phyloP scores from a whole-genome alignment of 78 protist species.

The Parvularia atlantis region DNA sequence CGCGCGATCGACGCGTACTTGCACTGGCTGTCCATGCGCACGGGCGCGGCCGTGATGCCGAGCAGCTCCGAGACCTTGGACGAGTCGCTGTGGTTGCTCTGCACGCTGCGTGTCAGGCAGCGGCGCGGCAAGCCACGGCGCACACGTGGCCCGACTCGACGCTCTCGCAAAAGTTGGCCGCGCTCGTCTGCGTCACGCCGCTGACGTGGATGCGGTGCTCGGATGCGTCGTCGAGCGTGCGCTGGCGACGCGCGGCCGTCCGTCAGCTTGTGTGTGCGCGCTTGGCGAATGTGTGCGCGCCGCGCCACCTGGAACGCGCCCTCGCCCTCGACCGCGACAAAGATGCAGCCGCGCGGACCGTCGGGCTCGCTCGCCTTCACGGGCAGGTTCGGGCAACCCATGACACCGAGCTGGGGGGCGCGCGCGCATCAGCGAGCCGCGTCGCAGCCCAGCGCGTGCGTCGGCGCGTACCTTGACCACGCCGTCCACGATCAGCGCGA shows the following conservation, averaged over 20 bases:
- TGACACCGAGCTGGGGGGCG: background rate
- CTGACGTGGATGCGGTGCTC: background rate
- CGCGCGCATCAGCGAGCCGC: too few species aligned
- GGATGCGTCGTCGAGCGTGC: too few species aligned
- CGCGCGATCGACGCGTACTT: slow-evolving; percentile 3
- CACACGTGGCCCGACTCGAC: background rate
- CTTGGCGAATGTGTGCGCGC: too few species aligned
- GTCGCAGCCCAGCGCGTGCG: too few species aligned
- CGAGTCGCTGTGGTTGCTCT: background rate
- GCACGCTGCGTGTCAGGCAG: background rate
- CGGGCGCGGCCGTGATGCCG: background rate
- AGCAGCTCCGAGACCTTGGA: background rate
- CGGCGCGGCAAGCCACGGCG: background rate
- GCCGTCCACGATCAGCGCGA: background rate
- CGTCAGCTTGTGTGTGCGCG: too few species aligned
- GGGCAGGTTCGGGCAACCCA: slow-evolving; percentile 7
- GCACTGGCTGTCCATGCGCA: slow-evolving; percentile 8
- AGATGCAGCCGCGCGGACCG: background rate
- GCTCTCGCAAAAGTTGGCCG: background rate
- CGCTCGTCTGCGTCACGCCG: too few species aligned
- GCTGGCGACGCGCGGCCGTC: too few species aligned
- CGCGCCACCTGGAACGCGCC: background rate
- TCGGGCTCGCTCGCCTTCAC: too few species aligned
- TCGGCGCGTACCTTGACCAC: too few species aligned
- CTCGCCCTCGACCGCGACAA: background rate